Evolutionary conservation across 1,284 basidiomycete genomes (phyloP).

Genomic region (Leccinum fallax): DNA sequence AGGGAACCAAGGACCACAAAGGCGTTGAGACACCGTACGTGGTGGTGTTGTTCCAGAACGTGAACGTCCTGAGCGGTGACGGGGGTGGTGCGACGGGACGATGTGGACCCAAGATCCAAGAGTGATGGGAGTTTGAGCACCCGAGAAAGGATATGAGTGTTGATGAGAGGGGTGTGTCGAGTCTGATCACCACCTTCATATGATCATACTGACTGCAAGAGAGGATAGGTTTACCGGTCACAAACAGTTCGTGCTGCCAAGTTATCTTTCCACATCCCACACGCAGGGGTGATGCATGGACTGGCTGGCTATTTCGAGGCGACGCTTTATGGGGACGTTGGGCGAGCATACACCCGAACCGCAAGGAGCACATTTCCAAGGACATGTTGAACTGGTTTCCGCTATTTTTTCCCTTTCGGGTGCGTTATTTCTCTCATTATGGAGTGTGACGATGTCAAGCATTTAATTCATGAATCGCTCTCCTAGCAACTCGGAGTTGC

Average conservation of each 20-base stretch:
- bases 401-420: constrained; percentile 92
- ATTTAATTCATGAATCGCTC: constrained; percentile 71
- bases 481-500: constrained; percentile 94
- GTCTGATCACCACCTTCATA: neutral
- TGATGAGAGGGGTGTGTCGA: constrained; percentile 63
- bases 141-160: constrained; percentile 79
- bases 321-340: constrained; percentile 85
- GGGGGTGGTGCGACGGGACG: constrained; percentile 58
- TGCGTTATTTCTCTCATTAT: constrained; percentile 33
- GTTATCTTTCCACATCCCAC: constrained; percentile 90
- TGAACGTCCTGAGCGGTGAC: constrained; percentile 83
- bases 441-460: neutral
- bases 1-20: constrained; percentile 64
- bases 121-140: constrained; percentile 98
- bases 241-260: constrained; percentile 82
- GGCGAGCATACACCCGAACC: constrained; percentile 91
- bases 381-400: constrained; percentile 99
- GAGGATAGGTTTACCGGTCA: constrained; percentile 70
- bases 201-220: constrained; percentile 11
- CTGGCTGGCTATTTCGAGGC: constrained; percentile 98
- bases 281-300: constrained; percentile 95
- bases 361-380: constrained; percentile 79
- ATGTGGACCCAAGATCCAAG: constrained; percentile 86
- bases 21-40: constrained; percentile 89
- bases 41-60: constrained; percentile 93